Conservation (phyloP, 2,329 filamentous ascomycete genomes). For the Ramichloridium luteum region DNA sequence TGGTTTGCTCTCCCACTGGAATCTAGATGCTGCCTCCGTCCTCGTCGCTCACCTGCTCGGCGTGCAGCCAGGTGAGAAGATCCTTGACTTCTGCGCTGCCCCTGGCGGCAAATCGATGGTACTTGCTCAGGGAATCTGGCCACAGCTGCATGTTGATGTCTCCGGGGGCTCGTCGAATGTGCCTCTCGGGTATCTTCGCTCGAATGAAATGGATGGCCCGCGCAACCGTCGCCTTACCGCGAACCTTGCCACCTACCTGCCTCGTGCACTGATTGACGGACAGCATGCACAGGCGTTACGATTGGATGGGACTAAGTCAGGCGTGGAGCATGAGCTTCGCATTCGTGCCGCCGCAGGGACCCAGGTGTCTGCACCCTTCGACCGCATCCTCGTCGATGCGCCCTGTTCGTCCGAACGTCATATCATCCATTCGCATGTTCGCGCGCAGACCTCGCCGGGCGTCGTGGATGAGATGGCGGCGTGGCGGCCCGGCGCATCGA, state of each 20-base stretch:
- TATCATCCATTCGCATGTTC: conserved; percentile 26
- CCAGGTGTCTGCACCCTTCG: conserved; percentile 28
- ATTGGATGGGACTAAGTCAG: conserved; percentile 13
- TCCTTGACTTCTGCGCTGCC: conserved; percentile 32
- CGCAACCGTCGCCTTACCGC: conserved; percentile 24
- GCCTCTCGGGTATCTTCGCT: conserved; percentile 25
- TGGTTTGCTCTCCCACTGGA: conserved; percentile 20
- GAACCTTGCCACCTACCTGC: conserved; percentile 17
- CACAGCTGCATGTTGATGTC: conserved; percentile 10
- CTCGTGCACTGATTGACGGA: conserved; percentile 10
- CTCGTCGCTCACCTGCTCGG: conserved; percentile 26
- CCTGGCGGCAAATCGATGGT: conserved; percentile 28
- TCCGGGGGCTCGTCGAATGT: too few relatives aligned
- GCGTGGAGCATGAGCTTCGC: conserved; percentile 16
- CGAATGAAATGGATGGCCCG: conserved; percentile 25
- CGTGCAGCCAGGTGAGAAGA: conserved; percentile 25
- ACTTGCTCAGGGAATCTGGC: conserved; percentile 24
- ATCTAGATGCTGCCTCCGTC: conserved; percentile 23
- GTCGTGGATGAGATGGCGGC: conserved; percentile 26
- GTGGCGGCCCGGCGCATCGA: conserved; percentile 27
- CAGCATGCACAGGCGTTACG: conserved; percentile 14
- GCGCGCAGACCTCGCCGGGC: conserved; percentile 21
- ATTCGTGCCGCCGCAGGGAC: conserved; percentile 20
- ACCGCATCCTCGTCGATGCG: conserved; percentile 31
- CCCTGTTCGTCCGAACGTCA: conserved; percentile 32